These are phyloP conservation scores for Aphanocladium album DNA, from an alignment of 2,329 filamentous ascomycete species.

Conservation along the genomic window DNA sequence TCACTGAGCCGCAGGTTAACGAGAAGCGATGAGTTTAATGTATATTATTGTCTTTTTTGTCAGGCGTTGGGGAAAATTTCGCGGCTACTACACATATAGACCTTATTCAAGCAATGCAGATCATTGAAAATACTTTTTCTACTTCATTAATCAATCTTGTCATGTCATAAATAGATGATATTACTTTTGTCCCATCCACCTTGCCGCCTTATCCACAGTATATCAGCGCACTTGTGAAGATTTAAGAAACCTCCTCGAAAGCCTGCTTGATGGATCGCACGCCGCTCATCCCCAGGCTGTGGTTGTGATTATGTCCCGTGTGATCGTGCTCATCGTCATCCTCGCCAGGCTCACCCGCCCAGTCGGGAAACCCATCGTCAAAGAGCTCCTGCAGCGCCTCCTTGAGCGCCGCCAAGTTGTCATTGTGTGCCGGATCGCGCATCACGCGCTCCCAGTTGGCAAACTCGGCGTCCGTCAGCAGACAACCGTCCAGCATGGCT, in stretches of 20 bases:
- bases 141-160: background rate
- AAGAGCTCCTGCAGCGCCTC: constrained; percentile 46
- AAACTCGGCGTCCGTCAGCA: constrained; percentile 58
- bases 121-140: background rate
- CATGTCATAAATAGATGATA: background rate
- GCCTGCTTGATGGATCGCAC: constrained; percentile 9
- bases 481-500: constrained; percentile 51
- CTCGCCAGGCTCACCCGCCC: constrained; percentile 46
- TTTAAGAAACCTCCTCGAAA: constrained; percentile 10
- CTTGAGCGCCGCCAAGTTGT: constrained; percentile 30
- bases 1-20: background rate
- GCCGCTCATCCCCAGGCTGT: constrained; percentile 5
- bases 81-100: background rate
- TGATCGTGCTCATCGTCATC: constrained; percentile 32
- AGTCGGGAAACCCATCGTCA: constrained; percentile 56
- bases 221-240: background rate
- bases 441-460: constrained; percentile 48
- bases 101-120: background rate
- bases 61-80: background rate
- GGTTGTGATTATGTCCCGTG: constrained; percentile 15
- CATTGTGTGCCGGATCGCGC: constrained; percentile 27
- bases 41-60: constrained; percentile 12
- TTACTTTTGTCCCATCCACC: background rate
- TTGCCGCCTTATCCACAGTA: background rate
- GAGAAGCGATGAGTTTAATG: constrained; percentile 1